Percentiles rank a stretch among this genome's conserved stretches.
Conservation (phyloP, 139 green algal species). For the Coccomyxa sp. region DNA sequence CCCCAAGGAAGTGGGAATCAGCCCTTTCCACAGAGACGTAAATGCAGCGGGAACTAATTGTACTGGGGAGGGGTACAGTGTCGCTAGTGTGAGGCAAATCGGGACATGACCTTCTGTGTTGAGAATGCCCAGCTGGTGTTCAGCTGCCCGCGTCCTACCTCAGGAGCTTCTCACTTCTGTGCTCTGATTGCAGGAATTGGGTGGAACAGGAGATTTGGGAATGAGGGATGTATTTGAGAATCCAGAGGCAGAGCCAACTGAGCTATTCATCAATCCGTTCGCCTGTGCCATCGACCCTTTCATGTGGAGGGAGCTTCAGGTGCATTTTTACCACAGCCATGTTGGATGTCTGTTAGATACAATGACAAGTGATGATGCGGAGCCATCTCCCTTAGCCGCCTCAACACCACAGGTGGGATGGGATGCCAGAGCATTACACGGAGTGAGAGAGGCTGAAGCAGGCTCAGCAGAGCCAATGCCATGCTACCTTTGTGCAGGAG, state of each 20-base stretch:
- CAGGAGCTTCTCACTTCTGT: not conserved
- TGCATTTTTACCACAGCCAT: not conserved
- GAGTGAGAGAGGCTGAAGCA: not conserved
- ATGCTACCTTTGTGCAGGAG: too few species aligned
- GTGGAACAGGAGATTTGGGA: not conserved
- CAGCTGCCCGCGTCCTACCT: too few species aligned
- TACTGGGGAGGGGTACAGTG: too few species aligned
- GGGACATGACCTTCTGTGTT: too few species aligned
- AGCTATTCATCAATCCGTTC: conserved; percentile 49
- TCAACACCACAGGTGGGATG: not conserved
- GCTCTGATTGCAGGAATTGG: not conserved
- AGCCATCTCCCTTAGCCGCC: not conserved
- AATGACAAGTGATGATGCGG: not conserved
- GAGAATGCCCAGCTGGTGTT: too few species aligned
- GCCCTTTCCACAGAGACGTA: not conserved
- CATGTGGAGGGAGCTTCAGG: conserved; percentile 31
- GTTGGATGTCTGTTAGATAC: not conserved
- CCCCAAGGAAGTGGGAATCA: not conserved
- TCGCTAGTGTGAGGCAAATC: too few species aligned
- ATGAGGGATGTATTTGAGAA: conserved; percentile 23
- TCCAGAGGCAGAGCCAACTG: conserved; percentile 9
- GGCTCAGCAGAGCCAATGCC: not conserved
- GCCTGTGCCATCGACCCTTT: conserved; percentile 25
- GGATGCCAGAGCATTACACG: not conserved
- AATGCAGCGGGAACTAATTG: too few species aligned